Evolutionary conservation across 768 basidiomycete species (phyloP).

Genomic region (Leccinellum rugosiceps): DNA sequence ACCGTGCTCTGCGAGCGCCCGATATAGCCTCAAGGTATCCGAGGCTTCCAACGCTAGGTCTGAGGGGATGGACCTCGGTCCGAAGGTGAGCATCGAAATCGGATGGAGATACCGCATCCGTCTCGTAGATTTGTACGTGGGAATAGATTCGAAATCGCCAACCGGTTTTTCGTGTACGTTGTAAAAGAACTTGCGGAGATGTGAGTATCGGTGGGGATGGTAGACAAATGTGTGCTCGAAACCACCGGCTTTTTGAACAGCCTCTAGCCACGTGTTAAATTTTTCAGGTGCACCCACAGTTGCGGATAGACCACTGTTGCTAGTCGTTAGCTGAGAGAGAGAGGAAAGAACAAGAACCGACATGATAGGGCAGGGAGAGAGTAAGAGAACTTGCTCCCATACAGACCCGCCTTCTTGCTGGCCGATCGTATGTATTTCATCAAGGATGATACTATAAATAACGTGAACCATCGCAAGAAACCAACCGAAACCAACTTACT

Average conservation of each 20-base stretch:
- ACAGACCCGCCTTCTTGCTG: constrained; percentile 66
- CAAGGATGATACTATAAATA: constrained; percentile 55
- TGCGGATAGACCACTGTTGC: constrained; percentile 62
- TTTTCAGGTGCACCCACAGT: constrained; percentile 63
- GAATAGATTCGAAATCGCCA: constrained; percentile 35
- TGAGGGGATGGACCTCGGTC: constrained; percentile 47
- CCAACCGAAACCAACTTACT: constrained; percentile 33
- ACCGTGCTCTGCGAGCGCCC: constrained; percentile 34
- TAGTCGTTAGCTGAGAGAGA: not conserved
- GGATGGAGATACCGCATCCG: constrained; percentile 62
- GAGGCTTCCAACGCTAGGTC: constrained; percentile 62
- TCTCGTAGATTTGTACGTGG: constrained; percentile 34
- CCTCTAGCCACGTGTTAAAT: constrained; percentile 64
- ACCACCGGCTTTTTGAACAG: constrained; percentile 57
- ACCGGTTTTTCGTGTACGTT: constrained; percentile 25
- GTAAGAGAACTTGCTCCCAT: constrained; percentile 72
- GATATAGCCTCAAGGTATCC: constrained; percentile 54
- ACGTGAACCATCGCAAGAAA: not conserved
- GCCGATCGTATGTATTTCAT: constrained; percentile 60
- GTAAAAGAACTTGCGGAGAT: constrained; percentile 68
- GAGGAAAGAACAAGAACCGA: constrained; percentile 30
- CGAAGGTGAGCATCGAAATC: constrained; percentile 54
- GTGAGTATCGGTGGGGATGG: constrained; percentile 69
- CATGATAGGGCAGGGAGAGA: constrained; percentile 74
- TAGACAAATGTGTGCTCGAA: constrained; percentile 58